Conservation (phyloP, 768 basidiomycete genomes). For the Serendipita sp. region DNA sequence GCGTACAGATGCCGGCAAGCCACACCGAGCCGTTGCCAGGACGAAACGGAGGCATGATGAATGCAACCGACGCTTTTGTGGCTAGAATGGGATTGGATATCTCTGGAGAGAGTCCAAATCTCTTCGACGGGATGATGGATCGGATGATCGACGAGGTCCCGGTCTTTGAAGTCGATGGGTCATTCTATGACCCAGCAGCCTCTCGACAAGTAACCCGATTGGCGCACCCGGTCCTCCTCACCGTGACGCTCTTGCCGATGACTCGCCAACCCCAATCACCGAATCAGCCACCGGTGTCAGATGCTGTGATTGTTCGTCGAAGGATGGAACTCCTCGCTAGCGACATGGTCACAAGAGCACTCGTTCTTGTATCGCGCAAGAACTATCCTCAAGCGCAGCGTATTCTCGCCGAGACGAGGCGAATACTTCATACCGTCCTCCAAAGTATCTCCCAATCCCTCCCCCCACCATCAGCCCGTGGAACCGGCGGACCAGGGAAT, state of each 20-base stretch:
- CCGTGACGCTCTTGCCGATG: conserved; percentile 70
- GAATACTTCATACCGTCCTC: conserved; percentile 81
- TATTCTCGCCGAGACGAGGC: conserved; percentile 77
- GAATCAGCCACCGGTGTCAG: conserved; percentile 38
- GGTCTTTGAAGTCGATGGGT: conserved; percentile 87
- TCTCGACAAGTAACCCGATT: conserved; percentile 73
- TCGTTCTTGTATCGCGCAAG: conserved; percentile 81
- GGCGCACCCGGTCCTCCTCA: conserved; percentile 85
- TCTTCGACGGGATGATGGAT: conserved; percentile 86
- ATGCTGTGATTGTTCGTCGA: conserved; percentile 79
- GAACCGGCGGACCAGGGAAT: neutral
- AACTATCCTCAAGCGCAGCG: conserved; percentile 84
- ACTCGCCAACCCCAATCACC: conserved; percentile 20
- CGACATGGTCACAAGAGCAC: conserved; percentile 91
- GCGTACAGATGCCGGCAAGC: conserved; percentile 12
- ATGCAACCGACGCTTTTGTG: conserved; percentile 81
- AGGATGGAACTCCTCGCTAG: conserved; percentile 92
- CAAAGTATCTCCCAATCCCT: conserved; percentile 66
- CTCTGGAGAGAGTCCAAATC: conserved; percentile 31
- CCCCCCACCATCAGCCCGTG: conserved; percentile 31
- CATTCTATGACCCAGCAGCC: conserved; percentile 83
- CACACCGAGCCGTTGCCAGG: conserved; percentile 14
- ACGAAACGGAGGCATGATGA: conserved; percentile 25
- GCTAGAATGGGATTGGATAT: conserved; percentile 64
- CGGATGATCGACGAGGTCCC: conserved; percentile 96